Evolutionary conservation across 495 filamentous ascomycete genomes (phyloP).

Genomic region (Neurospora sp.): DNA sequence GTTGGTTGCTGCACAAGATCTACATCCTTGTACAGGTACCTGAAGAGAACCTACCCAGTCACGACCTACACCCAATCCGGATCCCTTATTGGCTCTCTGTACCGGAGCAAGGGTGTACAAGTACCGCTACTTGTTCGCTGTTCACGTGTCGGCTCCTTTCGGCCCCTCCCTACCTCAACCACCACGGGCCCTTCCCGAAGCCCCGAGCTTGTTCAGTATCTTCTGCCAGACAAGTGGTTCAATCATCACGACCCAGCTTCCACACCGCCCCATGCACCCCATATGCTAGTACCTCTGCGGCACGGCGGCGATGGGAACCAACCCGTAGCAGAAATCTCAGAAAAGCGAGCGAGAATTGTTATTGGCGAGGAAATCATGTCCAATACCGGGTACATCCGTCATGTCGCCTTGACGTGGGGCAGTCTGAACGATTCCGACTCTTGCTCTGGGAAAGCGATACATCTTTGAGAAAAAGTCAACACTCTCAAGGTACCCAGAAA

Average conservation of each 20-base stretch:
- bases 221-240: not conserved
- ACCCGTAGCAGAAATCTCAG: not conserved
- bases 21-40: not conserved
- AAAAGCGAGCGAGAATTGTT: slow-evolving; percentile 1
- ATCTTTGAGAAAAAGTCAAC: not conserved
- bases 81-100: not conserved
- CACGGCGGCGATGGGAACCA: not conserved
- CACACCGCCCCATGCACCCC: slow-evolving; percentile 16
- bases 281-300: slow-evolving; percentile 2
- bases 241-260: not conserved
- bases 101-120: not conserved
- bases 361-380: not conserved
- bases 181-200: slow-evolving; percentile 10
- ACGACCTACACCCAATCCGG: not conserved
- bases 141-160: slow-evolving; percentile 3
- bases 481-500: not conserved
- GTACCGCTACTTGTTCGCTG: not conserved
- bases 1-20: not conserved
- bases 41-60: not conserved
- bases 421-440: not conserved
- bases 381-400: not conserved
- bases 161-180: slow-evolving; percentile 3
- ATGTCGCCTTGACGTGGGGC: not conserved
- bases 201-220: slow-evolving; percentile 6
- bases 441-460: not conserved